Base-by-base conservation (phyloP, 805 yeast genomes). In the Candida oleophila region DNA sequence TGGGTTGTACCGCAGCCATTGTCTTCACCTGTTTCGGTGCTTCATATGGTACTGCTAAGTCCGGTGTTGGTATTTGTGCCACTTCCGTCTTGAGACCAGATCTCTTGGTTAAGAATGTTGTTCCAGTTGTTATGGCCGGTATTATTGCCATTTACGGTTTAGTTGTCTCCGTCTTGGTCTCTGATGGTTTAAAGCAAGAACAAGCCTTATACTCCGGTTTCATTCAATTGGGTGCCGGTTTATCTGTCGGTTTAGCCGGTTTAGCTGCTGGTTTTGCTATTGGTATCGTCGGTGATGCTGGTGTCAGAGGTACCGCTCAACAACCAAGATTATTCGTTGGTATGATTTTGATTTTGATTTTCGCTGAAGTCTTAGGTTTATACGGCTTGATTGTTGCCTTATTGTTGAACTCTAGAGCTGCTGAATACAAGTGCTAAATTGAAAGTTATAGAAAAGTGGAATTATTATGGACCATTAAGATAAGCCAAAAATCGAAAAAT, bases 101-200 rank as follows among this genome's bases (percentile, higher is more conserved):
- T 69, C 80, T 91, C 68, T 76, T 91, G 66, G 91, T 92, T 61
- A 89, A 84, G 76, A 88, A 88, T 76, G 85, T 91, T 61, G 96
- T 92, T 52, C 99, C 99, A 55, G 97, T 94, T 60, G 83, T 92
- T 76, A 92, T 92, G 97, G 97, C 98, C 55, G 99, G 99, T 92
- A 92, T 92, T 66, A 90, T 92, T 76, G 97, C 98, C 75, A 91
- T 92, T 76, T 92, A 92, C 70, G 99, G 99, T 49, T 77, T 92
- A 65, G 98, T 92, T 54, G 97, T 92, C 50, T 87, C 97, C 21
- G 99, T 92, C 54, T 81, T 92, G 67, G 92, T 92, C 54, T 86
- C 97, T 46, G 94, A 88, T 61, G 83, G 92, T 44, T 81, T 92
- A 62, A 83, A 82, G 63, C 97, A 91, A 74, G 78, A 81, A 60